phyloP scores from a whole-genome alignment of 139 green algal genomes.

The Edaphochlamys debaryana region DNA sequence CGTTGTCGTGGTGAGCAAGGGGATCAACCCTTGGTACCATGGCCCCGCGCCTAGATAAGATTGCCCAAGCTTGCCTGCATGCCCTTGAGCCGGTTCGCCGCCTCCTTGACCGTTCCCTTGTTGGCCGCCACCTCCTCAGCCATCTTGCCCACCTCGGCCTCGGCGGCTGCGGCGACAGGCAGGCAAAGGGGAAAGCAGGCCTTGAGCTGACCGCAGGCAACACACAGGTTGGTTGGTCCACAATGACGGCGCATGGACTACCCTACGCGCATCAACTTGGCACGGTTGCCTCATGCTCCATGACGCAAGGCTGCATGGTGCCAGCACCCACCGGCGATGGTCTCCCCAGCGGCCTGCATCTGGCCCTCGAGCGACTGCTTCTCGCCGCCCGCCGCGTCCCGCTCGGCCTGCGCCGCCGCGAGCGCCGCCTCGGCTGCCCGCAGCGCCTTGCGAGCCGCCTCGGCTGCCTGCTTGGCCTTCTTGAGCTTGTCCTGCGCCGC shows the following conservation, averaged over 20 bases:
- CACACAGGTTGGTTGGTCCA: no score
- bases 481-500: slow-evolving; percentile 80
- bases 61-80: no score
- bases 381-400: slow-evolving; percentile 73
- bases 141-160: slow-evolving; percentile 28
- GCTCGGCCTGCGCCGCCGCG: slow-evolving; percentile 59
- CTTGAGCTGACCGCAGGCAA: no score
- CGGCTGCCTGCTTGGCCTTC: slow-evolving; percentile 71
- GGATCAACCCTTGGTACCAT: no score
- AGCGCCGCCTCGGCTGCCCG: slow-evolving; percentile 50
- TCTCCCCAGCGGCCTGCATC: slow-evolving; percentile 52
- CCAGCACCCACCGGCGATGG: slow-evolving; percentile 61
- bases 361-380: slow-evolving; percentile 67
- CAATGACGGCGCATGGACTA: no score
- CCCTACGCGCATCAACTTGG: no score
- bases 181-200: no score
- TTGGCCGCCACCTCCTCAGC: slow-evolving; percentile 1
- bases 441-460: slow-evolving; percentile 64
- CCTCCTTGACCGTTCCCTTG: slow-evolving; percentile 1
- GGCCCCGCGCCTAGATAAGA: no score
- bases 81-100: not conserved
- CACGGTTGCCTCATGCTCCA: no score
- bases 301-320: no score
- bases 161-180: slow-evolving; percentile 14
- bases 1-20: no score